Conservation (phyloP, 2,329 filamentous ascomycete genomes). For the Colletotrichum sp. region DNA sequence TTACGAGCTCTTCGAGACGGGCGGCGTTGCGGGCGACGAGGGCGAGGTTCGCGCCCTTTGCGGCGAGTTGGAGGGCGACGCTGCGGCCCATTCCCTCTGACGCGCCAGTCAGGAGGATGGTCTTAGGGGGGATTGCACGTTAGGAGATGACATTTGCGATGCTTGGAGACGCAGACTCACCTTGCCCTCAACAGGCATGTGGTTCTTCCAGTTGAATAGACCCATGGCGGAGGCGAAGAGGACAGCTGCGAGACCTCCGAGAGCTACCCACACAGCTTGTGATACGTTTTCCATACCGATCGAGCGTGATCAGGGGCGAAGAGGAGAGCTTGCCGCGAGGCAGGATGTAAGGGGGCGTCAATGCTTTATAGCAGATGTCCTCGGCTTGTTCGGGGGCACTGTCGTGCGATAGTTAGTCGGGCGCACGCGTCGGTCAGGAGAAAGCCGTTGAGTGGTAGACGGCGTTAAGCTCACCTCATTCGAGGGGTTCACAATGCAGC, state of each 20-base stretch:
- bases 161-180: slow-evolving; percentile 49
- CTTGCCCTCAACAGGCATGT: slow-evolving; percentile 85
- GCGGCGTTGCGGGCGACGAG: slow-evolving; percentile 79
- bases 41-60: slow-evolving; percentile 85
- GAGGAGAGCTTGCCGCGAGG: not conserved
- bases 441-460: not conserved
- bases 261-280: slow-evolving; percentile 55
- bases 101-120: slow-evolving; percentile 85
- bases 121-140: slow-evolving; percentile 55
- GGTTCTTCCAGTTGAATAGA: slow-evolving; percentile 71
- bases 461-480: not conserved
- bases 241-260: slow-evolving; percentile 45
- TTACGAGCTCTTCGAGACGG: slow-evolving; percentile 72
- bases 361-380: not conserved
- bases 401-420: not conserved
- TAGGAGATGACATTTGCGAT: not conserved
- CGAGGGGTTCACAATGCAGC: not conserved
- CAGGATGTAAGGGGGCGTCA: not conserved
- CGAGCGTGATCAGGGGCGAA: not conserved
- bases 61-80: slow-evolving; percentile 74
- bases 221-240: slow-evolving; percentile 62
- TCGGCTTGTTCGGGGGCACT: not conserved
- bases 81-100: slow-evolving; percentile 91
- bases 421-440: not conserved
- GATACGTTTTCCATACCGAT: not conserved